Conservation (phyloP, 2,329 filamentous ascomycete species). For the Xylaria sp. region DNA sequence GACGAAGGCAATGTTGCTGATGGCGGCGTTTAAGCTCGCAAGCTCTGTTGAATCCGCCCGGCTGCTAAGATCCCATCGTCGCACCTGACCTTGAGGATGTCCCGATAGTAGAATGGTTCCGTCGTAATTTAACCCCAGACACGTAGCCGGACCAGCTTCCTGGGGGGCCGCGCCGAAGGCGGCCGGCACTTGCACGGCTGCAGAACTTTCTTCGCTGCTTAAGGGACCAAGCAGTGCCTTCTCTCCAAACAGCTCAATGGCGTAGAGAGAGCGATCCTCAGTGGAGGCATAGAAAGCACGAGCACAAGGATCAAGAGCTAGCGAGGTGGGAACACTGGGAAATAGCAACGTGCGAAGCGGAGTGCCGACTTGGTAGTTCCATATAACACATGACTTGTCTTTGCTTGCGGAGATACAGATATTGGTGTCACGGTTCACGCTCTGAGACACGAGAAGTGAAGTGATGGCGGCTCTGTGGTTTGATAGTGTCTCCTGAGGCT, state of each 20-base stretch:
- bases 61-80: slow-evolving; percentile 82
- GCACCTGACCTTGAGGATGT: slow-evolving; percentile 80
- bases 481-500: slow-evolving; percentile 81
- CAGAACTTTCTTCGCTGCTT: slow-evolving; percentile 65
- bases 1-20: slow-evolving; percentile 84
- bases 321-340: slow-evolving; percentile 75
- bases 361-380: slow-evolving; percentile 87
- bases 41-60: slow-evolving; percentile 74
- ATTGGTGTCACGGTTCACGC: slow-evolving; percentile 74
- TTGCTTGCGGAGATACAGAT: slow-evolving; percentile 85
- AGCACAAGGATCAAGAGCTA: slow-evolving; percentile 83
- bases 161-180: slow-evolving; percentile 68
- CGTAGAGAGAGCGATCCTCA: slow-evolving; percentile 82
- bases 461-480: slow-evolving; percentile 81
- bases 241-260: slow-evolving; percentile 76
- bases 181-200: slow-evolving; percentile 64
- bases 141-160: slow-evolving; percentile 73
- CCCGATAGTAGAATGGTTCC: slow-evolving; percentile 83
- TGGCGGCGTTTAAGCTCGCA: slow-evolving; percentile 79
- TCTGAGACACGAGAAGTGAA: slow-evolving; percentile 71
- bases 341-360: slow-evolving; percentile 85
- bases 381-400: slow-evolving; percentile 90
- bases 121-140: slow-evolving; percentile 82
- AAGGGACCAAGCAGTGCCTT: slow-evolving; percentile 66
- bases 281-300: slow-evolving; percentile 84